Conservation (phyloP, 768 basidiomycete species). For the Psilocybe cyanescens region DNA sequence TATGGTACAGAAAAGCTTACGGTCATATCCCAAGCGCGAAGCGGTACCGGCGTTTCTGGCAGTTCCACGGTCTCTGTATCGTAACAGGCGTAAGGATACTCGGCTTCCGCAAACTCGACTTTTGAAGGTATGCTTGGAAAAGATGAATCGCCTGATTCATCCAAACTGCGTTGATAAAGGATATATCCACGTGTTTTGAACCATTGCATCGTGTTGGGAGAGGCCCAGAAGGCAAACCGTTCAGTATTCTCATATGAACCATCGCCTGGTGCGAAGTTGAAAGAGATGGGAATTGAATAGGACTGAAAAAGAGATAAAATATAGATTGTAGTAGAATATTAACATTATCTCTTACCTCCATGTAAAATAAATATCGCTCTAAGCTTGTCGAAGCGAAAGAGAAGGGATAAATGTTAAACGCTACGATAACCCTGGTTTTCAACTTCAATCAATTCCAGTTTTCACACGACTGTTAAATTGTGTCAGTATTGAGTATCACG, state of each 20-base stretch:
- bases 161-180: background rate
- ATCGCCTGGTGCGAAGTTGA: background rate
- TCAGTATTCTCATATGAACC: background rate
- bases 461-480: too few relatives aligned
- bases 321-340: too few relatives aligned
- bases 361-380: too few relatives aligned
- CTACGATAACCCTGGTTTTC: too few relatives aligned
- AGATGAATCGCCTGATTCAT: background rate
- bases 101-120: background rate
- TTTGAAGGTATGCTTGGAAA: background rate
- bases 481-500: too few relatives aligned
- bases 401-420: too few relatives aligned
- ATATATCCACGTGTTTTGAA: constrained; percentile 15
- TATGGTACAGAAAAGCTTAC: background rate
- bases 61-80: background rate
- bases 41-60: background rate
- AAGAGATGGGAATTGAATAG: background rate
- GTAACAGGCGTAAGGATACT: constrained; percentile 13
- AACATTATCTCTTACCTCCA: too few relatives aligned
- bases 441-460: too few relatives aligned
- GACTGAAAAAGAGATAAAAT: too few relatives aligned
- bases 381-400: too few relatives aligned
- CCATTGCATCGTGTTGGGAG: constrained; percentile 3
- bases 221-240: constrained; percentile 6
- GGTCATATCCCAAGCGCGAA: background rate